Conservation (phyloP, 2,329 filamentous ascomycete genomes). For the Ciborinia camelliae region DNA sequence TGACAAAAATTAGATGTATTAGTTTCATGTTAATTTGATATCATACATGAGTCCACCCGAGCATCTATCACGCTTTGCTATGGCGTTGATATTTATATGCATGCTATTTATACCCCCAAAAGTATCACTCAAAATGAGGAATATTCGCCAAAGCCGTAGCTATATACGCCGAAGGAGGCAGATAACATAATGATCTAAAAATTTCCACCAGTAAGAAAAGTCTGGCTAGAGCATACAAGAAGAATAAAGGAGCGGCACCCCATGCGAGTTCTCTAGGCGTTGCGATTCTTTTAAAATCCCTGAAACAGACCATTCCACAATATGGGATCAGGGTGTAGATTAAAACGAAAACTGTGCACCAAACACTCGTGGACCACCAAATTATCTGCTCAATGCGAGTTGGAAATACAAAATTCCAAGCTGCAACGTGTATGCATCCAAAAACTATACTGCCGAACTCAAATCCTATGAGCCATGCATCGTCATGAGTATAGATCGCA, state of each 20-base stretch:
- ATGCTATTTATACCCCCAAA: not conserved
- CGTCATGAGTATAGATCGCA: conserved; percentile 2
- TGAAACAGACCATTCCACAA: not conserved
- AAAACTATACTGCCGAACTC: conserved; percentile 20
- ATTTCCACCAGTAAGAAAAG: conserved; percentile 19
- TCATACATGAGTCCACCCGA: not conserved
- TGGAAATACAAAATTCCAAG: conserved; percentile 27
- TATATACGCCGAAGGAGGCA: conserved; percentile 10
- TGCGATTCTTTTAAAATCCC: not conserved
- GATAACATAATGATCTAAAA: not conserved
- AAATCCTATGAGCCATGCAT: conserved; percentile 10
- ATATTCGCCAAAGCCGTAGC: not conserved
- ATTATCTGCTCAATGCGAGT: conserved; percentile 20
- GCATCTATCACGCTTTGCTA: not conserved
- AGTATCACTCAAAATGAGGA: not conserved
- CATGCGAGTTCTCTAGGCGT: not conserved
- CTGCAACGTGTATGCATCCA: conserved; percentile 23
- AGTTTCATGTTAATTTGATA: not conserved
- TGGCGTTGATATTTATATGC: not conserved
- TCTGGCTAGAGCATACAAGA: conserved; percentile 14
- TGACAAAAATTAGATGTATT: not conserved
- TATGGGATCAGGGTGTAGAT: conserved; percentile 12
- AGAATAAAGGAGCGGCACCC: conserved; percentile 8
- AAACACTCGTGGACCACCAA: conserved; percentile 20
- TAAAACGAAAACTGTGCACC: conserved; percentile 1